Evolutionary conservation across 306 rosid species (phyloP).

Genomic region (Rosa chinensis): DNA sequence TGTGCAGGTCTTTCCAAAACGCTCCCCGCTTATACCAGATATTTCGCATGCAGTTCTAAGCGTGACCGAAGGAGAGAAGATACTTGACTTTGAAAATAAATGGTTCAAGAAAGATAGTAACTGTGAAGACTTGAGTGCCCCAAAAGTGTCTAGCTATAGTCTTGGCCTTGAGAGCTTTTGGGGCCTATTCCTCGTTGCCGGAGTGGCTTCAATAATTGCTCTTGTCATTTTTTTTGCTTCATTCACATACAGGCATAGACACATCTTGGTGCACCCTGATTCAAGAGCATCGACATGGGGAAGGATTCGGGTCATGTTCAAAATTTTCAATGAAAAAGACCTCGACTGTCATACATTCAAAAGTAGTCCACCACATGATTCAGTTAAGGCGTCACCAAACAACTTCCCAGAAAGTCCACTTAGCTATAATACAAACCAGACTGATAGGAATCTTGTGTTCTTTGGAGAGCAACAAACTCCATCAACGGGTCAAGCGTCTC

Average conservation of each 20-base stretch:
- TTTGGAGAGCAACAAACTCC: not conserved
- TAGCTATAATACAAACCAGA: not conserved
- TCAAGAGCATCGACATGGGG: constrained; percentile 31
- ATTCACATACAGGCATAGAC: constrained; percentile 41
- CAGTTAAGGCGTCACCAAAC: not conserved
- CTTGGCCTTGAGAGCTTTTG: constrained; percentile 66
- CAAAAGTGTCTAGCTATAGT: constrained; percentile 35
- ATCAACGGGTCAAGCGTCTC: not conserved
- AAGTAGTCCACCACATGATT: not conserved
- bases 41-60: constrained; percentile 58
- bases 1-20: constrained; percentile 47
- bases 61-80: constrained; percentile 53
- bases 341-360: constrained; percentile 38
- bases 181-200: constrained; percentile 62
- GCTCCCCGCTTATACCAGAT: constrained; percentile 56
- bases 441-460: not conserved
- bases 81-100: constrained; percentile 39
- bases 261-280: constrained; percentile 17
- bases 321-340: constrained; percentile 41
- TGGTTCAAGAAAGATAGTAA: constrained; percentile 35
- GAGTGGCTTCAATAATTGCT: constrained; percentile 38
- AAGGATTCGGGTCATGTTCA: constrained; percentile 13
- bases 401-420: not conserved
- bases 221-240: constrained; percentile 28
- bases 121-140: constrained; percentile 19